Conservation (phyloP, 305 asterid genomes). For the Fraxinus albicans region DNA sequence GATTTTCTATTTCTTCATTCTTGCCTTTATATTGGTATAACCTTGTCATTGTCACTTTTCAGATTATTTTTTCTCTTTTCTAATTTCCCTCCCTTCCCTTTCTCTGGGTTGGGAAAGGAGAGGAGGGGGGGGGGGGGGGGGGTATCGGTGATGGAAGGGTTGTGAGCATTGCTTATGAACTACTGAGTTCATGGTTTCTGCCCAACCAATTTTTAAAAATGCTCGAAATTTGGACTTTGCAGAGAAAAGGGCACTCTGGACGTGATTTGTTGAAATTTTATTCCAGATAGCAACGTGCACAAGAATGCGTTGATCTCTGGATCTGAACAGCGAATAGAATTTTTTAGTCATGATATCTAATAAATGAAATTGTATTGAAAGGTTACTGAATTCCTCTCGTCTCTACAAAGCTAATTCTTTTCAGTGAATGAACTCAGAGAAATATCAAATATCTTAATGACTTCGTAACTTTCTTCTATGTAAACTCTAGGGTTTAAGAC, state of each 20-base stretch:
- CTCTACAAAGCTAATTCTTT: background rate
- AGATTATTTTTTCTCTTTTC: background rate
- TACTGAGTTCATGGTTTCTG: background rate
- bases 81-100: background rate
- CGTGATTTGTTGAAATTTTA: slow-evolving; percentile 1
- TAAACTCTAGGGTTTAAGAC: slow-evolving; percentile 64
- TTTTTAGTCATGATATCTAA: background rate
- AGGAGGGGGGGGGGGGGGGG: too few species aligned
- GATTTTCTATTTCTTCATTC: background rate
- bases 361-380: background rate
- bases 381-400: background rate
- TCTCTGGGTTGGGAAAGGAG: background rate
- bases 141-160: background rate
- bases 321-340: background rate
- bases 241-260: background rate
- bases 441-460: background rate
- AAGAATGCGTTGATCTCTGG: slow-evolving; percentile 5
- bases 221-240: background rate
- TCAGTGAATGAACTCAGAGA: background rate
- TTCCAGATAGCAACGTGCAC: slow-evolving; percentile 3
- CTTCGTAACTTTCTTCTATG: background rate
- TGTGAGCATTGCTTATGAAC: background rate
- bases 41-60: background rate
- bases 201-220: background rate
- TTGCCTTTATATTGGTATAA: background rate